Evolutionary conservation across 108 stramenopile genomes (phyloP), one percentile per base, ranked within the genome.

Genomic region (Nitzschia sp.): DNA sequence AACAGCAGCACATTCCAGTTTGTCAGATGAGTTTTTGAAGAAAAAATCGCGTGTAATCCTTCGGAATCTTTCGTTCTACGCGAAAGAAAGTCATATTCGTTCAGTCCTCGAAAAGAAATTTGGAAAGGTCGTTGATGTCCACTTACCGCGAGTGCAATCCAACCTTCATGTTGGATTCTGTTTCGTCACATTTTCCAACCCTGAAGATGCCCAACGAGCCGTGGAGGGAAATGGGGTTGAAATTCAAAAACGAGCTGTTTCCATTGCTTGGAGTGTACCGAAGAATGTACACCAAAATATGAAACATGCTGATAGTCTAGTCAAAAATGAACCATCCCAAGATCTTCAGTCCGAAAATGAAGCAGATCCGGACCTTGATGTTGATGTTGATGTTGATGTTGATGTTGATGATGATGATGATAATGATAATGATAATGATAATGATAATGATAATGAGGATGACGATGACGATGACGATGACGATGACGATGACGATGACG

Each of bases 101-200:
- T 62, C 64, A 13, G 68, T 71, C 38, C 64, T 97, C 73, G 82
- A 87, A 77, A 45, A 63, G 28, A 36, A 70, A 15, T 93, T 84
- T 80, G 95, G 95, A 35, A 52, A 69, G 4, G 71, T 96, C 1
- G 53, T 74, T 17, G 88, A 93, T 32, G 77, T 97, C 33, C 89
- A 95, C 69, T 41, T 97, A 17, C 95, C 96, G 11, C 79, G 66
- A 1, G 95, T 95, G 13, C 69, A 82, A 29, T 63, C 44, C 56
- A 71, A 67, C 50, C 41, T 62, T 35, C 93, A 92, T 84, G 79
- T 91, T 31, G 97, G 97, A 52, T 98, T 95, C 73, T 88, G 81
- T n/a, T 98, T 98, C 70, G 94, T 94, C 0, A 95, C 94, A 3
- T 98, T 95, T 85, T 73, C 69, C 13, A 81, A 81, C 61, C 61